Percentiles rank a stretch among this genome's conserved stretches.
Evolutionary conservation across 2,329 filamentous ascomycete genomes (phyloP).

Genomic region (Colletotrichum kahawae): DNA sequence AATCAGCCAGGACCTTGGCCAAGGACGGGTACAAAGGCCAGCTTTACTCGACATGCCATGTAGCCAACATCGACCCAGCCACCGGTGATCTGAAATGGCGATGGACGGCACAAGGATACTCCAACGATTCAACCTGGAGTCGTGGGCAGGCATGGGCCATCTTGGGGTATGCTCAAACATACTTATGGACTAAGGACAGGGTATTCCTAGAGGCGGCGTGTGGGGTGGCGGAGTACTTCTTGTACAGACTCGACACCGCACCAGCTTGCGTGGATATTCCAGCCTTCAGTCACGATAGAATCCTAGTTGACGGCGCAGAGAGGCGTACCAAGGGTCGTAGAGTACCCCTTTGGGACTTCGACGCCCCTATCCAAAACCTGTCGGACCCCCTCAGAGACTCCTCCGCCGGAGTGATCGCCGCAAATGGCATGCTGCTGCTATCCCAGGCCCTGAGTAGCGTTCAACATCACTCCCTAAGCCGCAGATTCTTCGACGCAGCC

Average conservation of each 20-base stretch:
- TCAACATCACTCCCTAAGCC: background rate
- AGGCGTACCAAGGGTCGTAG: constrained; percentile 18
- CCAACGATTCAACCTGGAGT: constrained; percentile 50
- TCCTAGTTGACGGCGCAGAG: background rate
- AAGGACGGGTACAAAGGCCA: constrained; percentile 25
- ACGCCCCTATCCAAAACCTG: constrained; percentile 42
- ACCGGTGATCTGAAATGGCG: constrained; percentile 42
- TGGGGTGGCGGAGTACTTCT: constrained; percentile 51
- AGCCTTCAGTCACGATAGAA: background rate
- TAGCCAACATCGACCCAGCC: constrained; percentile 48
- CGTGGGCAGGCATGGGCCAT: constrained; percentile 56
- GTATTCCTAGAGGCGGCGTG: constrained; percentile 47
- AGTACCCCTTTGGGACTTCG: constrained; percentile 49
- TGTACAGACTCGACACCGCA: constrained; percentile 38
- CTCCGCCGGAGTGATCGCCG: constrained; percentile 32
- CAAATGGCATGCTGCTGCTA: constrained; percentile 31
- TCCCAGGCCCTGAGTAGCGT: constrained; percentile 22
- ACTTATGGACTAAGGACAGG: constrained; percentile 48
- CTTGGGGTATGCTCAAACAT: constrained; percentile 53
- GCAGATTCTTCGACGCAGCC: constrained; percentile 9
- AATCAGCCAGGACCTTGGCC: constrained; percentile 16
- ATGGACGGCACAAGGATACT: constrained; percentile 51
- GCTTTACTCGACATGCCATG: constrained; percentile 41
- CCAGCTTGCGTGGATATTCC: constrained; percentile 26
- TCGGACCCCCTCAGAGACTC: constrained; percentile 35